Percentiles rank a stretch among this genome's conserved stretches.
Evolutionary conservation across 768 basidiomycete genomes (phyloP).

Genomic region (Mycena rebaudengoi): DNA sequence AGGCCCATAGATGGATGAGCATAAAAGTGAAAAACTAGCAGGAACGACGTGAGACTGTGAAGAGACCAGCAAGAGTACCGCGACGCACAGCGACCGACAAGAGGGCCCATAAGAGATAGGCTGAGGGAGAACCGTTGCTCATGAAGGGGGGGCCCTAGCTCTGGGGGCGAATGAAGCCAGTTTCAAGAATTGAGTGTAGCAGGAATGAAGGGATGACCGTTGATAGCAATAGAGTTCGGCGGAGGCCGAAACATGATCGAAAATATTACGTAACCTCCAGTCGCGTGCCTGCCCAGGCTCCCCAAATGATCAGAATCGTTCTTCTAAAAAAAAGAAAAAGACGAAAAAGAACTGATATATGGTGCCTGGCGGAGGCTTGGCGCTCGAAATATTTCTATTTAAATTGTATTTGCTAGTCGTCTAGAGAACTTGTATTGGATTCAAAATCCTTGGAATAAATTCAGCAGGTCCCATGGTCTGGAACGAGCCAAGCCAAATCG

Average conservation of each 20-base stretch:
- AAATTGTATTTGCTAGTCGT: too few species aligned
- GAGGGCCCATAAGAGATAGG: slow-evolving; percentile 81
- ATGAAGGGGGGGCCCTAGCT: slow-evolving; percentile 48
- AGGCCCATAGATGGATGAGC: slow-evolving; percentile 79
- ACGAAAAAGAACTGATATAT: too few species aligned
- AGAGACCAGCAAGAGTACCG: slow-evolving; percentile 37
- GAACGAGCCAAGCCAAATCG: too few species aligned
- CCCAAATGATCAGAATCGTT: too few species aligned
- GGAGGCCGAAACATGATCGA: neutral
- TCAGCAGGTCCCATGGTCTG: too few species aligned
- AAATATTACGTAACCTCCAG: too few species aligned
- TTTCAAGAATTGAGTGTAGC: slow-evolving; percentile 17
- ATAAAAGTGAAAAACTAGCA: slow-evolving; percentile 74
- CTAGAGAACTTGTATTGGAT: too few species aligned
- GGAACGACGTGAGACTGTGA: neutral
- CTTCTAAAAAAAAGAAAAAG: too few species aligned
- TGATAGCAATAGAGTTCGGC: slow-evolving; percentile 15
- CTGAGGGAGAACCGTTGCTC: slow-evolving; percentile 78
- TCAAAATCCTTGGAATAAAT: too few species aligned
- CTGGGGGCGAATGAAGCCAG: slow-evolving; percentile 40
- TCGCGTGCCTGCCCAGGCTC: too few species aligned
- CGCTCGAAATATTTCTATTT: too few species aligned
- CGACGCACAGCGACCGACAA: slow-evolving; percentile 69
- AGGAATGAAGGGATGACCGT: slow-evolving; percentile 19
- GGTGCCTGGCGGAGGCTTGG: too few species aligned